Evolutionary conservation across 768 basidiomycete genomes (phyloP).

Genomic region (Myochromella boudieri): DNA sequence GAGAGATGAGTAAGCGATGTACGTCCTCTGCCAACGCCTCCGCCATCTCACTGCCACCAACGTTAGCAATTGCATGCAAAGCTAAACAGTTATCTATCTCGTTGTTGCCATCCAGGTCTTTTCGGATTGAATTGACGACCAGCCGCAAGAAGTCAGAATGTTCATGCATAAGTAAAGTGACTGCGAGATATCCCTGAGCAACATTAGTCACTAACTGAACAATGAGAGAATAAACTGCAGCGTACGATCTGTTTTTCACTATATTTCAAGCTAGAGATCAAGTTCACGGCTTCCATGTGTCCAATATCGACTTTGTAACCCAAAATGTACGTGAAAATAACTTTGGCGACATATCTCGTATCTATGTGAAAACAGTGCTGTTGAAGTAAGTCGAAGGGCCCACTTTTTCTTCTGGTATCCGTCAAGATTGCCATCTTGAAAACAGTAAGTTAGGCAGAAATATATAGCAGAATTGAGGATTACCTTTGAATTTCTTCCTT

Average conservation of each 20-base stretch:
- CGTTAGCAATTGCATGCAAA: conserved; percentile 96
- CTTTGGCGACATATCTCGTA: conserved; percentile 94
- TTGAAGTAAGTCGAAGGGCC: conserved; percentile 20
- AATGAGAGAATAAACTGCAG: conserved; percentile 12
- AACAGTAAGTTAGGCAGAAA: no score
- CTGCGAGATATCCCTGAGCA: conserved; percentile 90
- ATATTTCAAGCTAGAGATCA: conserved; percentile 94
- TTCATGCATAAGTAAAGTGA: conserved; percentile 97
- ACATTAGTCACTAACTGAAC: conserved; percentile 7
- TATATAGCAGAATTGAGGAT: no score
- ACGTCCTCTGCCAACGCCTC: conserved; percentile 93
- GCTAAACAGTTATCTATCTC: conserved; percentile 97
- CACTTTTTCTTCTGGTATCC: conserved; percentile 94
- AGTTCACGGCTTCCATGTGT: conserved; percentile 98
- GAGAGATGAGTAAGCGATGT: conserved; percentile 90
- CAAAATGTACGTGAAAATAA: conserved; percentile 98
- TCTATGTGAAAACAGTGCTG: conserved; percentile 2
- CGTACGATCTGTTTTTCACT: conserved; percentile 98
- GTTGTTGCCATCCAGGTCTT: conserved; percentile 92
- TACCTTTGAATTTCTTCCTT: conserved; percentile 98
- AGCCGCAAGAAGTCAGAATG: conserved; percentile 95
- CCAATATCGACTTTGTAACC: conserved; percentile 99
- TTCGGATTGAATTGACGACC: conserved; percentile 97
- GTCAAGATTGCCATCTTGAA: conserved; percentile 77
- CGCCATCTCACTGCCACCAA: conserved; percentile 98